phyloP scores from a whole-genome alignment of 768 basidiomycete genomes.

The Lyophyllum semitale region DNA sequence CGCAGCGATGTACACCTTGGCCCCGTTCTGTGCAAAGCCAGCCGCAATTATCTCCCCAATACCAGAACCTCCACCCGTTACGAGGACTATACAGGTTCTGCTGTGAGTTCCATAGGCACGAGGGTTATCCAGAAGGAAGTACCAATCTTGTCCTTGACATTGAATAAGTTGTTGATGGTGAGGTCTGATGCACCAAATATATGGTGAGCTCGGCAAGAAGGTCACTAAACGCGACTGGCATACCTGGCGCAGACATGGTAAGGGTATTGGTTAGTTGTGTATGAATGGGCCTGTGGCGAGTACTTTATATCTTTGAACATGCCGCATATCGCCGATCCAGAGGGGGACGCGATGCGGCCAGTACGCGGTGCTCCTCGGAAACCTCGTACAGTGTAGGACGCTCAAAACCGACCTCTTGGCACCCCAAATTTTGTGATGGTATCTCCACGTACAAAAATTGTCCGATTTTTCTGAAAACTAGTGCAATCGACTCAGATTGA shows the following conservation, averaged over 20 bases:
- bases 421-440: too few relatives aligned
- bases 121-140: background rate
- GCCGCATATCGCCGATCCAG: constrained; percentile 7
- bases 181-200: constrained; percentile 42
- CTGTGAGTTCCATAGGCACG: background rate
- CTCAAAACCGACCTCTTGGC: too few relatives aligned
- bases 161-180: constrained; percentile 55
- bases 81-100: constrained; percentile 52
- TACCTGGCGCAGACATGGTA: constrained; percentile 25
- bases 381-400: too few relatives aligned
- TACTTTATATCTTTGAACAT: constrained; percentile 7
- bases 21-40: constrained; percentile 83
- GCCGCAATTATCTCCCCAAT: constrained; percentile 85
- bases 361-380: too few relatives aligned
- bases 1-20: constrained; percentile 87
- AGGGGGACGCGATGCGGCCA: background rate
- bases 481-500: too few relatives aligned
- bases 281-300: background rate
- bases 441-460: too few relatives aligned
- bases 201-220: background rate
- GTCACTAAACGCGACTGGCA: background rate
- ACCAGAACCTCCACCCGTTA: constrained; percentile 84
- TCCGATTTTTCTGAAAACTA: too few relatives aligned
- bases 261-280: background rate
- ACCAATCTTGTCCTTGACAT: constrained; percentile 73